These are phyloP conservation scores for Aurantiochytrium sp. DNA, from an alignment of 108 stramenopile genomes.

Conservation along the genomic window DNA sequence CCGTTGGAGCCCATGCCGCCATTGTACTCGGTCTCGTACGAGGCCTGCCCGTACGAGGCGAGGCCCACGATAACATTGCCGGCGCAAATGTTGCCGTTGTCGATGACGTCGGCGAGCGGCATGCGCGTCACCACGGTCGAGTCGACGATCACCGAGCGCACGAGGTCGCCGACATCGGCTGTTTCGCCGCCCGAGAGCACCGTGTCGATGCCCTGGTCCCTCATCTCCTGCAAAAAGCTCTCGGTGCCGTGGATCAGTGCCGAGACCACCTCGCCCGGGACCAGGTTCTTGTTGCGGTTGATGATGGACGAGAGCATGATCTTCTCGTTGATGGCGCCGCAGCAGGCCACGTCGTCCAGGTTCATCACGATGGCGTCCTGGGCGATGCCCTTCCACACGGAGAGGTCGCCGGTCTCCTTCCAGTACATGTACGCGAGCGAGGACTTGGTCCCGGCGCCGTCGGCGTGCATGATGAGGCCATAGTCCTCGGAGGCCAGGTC, in stretches of 20 bases:
- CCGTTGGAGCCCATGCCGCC: slow-evolving; percentile 38
- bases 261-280: slow-evolving; percentile 34
- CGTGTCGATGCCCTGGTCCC: slow-evolving; percentile 6
- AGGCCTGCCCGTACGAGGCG: slow-evolving; percentile 29
- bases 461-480: slow-evolving; percentile 35
- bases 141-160: slow-evolving; percentile 34
- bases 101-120: slow-evolving; percentile 2
- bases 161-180: slow-evolving; percentile 35
- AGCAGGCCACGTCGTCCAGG: slow-evolving; percentile 27
- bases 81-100: slow-evolving; percentile 26
- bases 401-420: slow-evolving; percentile 32
- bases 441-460: slow-evolving; percentile 34
- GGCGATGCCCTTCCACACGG: slow-evolving; percentile 37
- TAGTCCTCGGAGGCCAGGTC: slow-evolving; percentile 28
- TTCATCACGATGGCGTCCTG: slow-evolving; percentile 37
- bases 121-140: slow-evolving; percentile 30
- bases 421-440: slow-evolving; percentile 39
- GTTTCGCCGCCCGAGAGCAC: slow-evolving; percentile 33
- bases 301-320: slow-evolving; percentile 35
- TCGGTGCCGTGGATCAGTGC: slow-evolving; percentile 34
- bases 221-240: slow-evolving; percentile 20
- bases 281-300: slow-evolving; percentile 32
- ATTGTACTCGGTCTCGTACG: slow-evolving; percentile 34
- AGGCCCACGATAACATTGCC: slow-evolving; percentile 34
- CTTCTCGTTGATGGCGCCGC: slow-evolving; percentile 18